Evolutionary conservation across 1,139 yeast species (phyloP).

Genomic region (Arxiozyma slooffiae): DNA sequence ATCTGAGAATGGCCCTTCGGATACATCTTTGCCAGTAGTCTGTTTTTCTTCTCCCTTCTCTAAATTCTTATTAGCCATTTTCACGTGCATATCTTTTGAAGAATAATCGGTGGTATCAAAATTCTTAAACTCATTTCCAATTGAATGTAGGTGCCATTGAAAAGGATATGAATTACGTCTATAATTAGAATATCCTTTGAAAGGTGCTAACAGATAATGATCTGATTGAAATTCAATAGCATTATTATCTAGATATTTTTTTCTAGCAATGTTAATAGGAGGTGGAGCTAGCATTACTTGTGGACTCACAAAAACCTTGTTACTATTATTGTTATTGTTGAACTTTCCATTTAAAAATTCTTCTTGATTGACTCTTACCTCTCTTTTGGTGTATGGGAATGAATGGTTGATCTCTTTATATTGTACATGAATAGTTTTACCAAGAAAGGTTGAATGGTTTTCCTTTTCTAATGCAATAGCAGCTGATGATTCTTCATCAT

Average conservation of each 20-base stretch:
- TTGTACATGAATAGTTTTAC: constrained; percentile 74
- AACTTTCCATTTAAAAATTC: not conserved
- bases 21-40: not conserved
- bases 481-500: constrained; percentile 56
- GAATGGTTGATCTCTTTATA: constrained; percentile 50
- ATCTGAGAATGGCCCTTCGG: constrained; percentile 11
- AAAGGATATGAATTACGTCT: constrained; percentile 19
- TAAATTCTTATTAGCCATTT: constrained; percentile 3
- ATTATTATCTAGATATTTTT: constrained; percentile 30
- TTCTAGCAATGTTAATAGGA: constrained; percentile 49
- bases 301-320: constrained; percentile 24
- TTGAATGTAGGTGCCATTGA: constrained; percentile 4
- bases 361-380: constrained; percentile 6
- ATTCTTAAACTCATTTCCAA: not conserved
- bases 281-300: constrained; percentile 61
- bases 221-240: not conserved
- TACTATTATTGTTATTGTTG: not conserved
- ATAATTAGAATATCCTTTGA: constrained; percentile 8
- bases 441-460: constrained; percentile 65
- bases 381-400: constrained; percentile 19
- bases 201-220: constrained; percentile 12
- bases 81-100: not conserved
- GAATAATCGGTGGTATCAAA: not conserved
- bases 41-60: not conserved
- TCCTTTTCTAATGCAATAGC: constrained; percentile 76